Evolutionary conservation across 768 basidiomycete genomes (phyloP).

Genomic region (Hirschioporus abietinus): DNA sequence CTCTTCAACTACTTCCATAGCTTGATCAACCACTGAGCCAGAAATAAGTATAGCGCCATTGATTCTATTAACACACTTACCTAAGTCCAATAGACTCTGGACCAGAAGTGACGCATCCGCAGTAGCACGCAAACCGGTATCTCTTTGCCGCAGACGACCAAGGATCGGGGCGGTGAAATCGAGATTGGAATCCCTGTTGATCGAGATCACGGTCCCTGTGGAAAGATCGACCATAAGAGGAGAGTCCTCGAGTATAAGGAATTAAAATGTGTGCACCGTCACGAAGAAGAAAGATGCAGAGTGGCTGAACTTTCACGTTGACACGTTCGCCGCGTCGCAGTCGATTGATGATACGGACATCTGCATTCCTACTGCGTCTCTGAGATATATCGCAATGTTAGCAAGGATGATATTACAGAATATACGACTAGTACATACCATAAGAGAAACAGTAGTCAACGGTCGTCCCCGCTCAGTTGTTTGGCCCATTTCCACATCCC

Average conservation of each 20-base stretch:
- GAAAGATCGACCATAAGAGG: slow-evolving; percentile 3
- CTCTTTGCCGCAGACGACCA: slow-evolving; percentile 48
- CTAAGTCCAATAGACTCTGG: slow-evolving; percentile 59
- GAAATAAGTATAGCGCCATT: background rate
- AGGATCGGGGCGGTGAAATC: slow-evolving; percentile 52
- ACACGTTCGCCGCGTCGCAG: slow-evolving; percentile 54
- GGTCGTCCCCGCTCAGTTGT: background rate
- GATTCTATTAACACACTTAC: slow-evolving; percentile 19
- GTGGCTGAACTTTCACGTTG: slow-evolving; percentile 51
- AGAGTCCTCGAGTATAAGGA: background rate
- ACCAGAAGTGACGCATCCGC: slow-evolving; percentile 67
- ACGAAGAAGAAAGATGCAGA: slow-evolving; percentile 64
- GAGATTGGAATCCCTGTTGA: slow-evolving; percentile 41
- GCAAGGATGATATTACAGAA: background rate
- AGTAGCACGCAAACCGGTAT: slow-evolving; percentile 55
- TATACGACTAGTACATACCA: slow-evolving; percentile 2
- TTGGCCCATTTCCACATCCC: slow-evolving; percentile 8
- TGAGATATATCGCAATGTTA: background rate
- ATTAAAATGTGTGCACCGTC: slow-evolving; percentile 39
- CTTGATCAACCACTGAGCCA: slow-evolving; percentile 56
- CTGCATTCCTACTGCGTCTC: slow-evolving; percentile 16
- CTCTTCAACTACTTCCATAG: slow-evolving; percentile 61
- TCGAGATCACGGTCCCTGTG: slow-evolving; percentile 61
- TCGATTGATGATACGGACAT: slow-evolving; percentile 25
- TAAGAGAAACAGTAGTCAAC: background rate